These are phyloP conservation scores for Acephala macrosclerotiorum DNA, from an alignment of 2,329 filamentous ascomycete species.

Conservation along the genomic window DNA sequence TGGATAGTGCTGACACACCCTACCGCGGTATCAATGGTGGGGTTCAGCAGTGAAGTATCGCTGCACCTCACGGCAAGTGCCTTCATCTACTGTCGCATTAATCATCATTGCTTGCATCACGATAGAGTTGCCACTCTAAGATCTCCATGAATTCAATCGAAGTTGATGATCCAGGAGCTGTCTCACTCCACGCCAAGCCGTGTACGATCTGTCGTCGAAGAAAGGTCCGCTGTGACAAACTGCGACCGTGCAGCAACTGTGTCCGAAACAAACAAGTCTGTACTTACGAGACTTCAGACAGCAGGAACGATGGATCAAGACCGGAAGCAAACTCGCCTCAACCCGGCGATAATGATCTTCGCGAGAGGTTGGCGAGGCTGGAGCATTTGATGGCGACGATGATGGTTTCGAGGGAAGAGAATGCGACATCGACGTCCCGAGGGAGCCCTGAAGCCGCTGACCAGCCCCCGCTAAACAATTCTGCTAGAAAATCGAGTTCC, in stretches of 20 bases:
- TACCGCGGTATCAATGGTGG: background rate
- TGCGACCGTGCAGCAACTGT: slow-evolving; percentile 75
- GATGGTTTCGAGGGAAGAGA: slow-evolving; percentile 19
- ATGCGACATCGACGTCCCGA: background rate
- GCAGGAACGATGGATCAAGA: slow-evolving; percentile 3
- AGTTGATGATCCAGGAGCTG: background rate
- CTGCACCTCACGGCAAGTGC: background rate
- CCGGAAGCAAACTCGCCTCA: slow-evolving; percentile 3
- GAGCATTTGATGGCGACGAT: slow-evolving; percentile 34
- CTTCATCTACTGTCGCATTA: background rate
- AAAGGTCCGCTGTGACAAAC: slow-evolving; percentile 77
- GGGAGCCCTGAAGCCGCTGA: slow-evolving; percentile 3
- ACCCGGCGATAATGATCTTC: slow-evolving; percentile 28
- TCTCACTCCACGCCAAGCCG: slow-evolving; percentile 17
- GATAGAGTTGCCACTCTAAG: background rate
- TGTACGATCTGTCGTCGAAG: slow-evolving; percentile 44
- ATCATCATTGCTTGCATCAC: background rate
- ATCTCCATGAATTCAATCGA: slow-evolving; percentile 17
- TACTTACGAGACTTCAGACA: slow-evolving; percentile 51
- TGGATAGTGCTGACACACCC: background rate
- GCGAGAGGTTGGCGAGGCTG: slow-evolving; percentile 31
- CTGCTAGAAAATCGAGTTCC: background rate
- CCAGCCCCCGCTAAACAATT: slow-evolving; percentile 1
- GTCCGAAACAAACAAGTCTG: slow-evolving; percentile 68
- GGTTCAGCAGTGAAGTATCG: background rate